Conservation (phyloP, 768 basidiomycete genomes). For the Candolleomyces eurysporus region DNA sequence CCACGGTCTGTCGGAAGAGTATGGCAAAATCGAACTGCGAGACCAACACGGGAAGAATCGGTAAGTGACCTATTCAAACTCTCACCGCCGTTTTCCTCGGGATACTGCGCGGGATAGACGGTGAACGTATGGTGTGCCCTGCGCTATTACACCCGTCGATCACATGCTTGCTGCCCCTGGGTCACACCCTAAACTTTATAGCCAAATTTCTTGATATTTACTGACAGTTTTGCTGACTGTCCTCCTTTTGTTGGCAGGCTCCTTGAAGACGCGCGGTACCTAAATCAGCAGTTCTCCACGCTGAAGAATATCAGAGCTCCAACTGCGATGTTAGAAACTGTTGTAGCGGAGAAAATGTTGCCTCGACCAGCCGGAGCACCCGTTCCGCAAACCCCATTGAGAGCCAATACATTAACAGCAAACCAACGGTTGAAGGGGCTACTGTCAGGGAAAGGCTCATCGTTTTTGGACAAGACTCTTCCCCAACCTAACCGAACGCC, state of each 20-base stretch:
- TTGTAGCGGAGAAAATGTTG: conserved; percentile 78
- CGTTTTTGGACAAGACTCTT: conserved; percentile 32
- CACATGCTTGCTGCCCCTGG: conserved; percentile 3
- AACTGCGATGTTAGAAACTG: conserved; percentile 78
- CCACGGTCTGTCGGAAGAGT: conserved; percentile 86
- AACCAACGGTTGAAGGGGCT: conserved; percentile 49
- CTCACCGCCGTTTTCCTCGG: background rate
- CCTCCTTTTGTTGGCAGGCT: conserved; percentile 45
- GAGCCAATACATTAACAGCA: conserved; percentile 39
- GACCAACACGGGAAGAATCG: conserved; percentile 82
- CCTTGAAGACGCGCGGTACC: conserved; percentile 71
- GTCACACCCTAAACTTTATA: conserved; percentile 1
- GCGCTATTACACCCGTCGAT: conserved; percentile 3
- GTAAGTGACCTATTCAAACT: conserved; percentile 41
- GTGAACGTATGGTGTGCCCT: background rate
- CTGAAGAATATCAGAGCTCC: conserved; percentile 74
- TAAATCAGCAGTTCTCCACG: conserved; percentile 72
- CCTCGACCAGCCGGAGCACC: conserved; percentile 29
- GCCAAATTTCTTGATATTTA: background rate
- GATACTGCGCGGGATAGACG: background rate
- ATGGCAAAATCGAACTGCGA: conserved; percentile 76
- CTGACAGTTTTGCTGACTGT: background rate
- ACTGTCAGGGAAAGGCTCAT: conserved; percentile 36
- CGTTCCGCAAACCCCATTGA: conserved; percentile 21
- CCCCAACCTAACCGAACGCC: conserved; percentile 26